A percentile compares a stretch with the other conserved stretches of the same genome.
Conservation (phyloP, 1,139 yeast species). For the Hyphopichia burtonii region DNA sequence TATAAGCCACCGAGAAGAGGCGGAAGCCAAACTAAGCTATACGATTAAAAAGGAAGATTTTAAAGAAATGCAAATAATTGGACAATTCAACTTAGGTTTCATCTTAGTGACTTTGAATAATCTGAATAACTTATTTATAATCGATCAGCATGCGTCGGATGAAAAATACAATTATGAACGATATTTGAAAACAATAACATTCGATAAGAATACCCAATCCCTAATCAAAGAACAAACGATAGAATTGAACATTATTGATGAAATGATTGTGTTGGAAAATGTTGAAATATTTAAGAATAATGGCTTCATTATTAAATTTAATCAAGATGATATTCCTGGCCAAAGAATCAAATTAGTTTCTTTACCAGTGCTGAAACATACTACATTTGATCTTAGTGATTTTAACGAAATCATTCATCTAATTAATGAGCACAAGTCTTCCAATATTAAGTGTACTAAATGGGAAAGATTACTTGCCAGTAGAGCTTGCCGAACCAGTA, state of each 20-base stretch:
- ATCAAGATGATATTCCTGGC: constrained; percentile 55
- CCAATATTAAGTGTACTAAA: constrained; percentile 75
- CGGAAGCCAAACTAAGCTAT: constrained; percentile 53
- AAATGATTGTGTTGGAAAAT: constrained; percentile 64
- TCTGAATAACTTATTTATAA: constrained; percentile 66
- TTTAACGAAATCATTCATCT: constrained; percentile 72
- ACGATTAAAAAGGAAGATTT: constrained; percentile 67
- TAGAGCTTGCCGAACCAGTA: constrained; percentile 92
- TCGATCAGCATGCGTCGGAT: constrained; percentile 98
- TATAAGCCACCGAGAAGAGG: constrained; percentile 31
- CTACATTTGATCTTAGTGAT: constrained; percentile 65
- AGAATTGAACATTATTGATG: constrained; percentile 76
- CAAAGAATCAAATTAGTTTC: constrained; percentile 54
- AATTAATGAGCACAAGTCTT: constrained; percentile 41
- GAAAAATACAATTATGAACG: constrained; percentile 88
- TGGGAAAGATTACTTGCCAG: constrained; percentile 83
- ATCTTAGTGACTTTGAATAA: constrained; percentile 57
- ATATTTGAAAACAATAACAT: constrained; percentile 51
- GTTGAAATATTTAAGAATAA: constrained; percentile 57
- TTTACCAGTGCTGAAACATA: constrained; percentile 71
- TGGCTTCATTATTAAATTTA: constrained; percentile 65
- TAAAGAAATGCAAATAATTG: constrained; percentile 69
- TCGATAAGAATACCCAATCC: constrained; percentile 51
- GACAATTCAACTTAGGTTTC: constrained; percentile 92
- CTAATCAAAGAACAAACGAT: constrained; percentile 65